A percentile compares a stretch with the other conserved stretches of the same genome.
phyloP scores from a whole-genome alignment of 306 rosid species.

The Pyrus communis region DNA sequence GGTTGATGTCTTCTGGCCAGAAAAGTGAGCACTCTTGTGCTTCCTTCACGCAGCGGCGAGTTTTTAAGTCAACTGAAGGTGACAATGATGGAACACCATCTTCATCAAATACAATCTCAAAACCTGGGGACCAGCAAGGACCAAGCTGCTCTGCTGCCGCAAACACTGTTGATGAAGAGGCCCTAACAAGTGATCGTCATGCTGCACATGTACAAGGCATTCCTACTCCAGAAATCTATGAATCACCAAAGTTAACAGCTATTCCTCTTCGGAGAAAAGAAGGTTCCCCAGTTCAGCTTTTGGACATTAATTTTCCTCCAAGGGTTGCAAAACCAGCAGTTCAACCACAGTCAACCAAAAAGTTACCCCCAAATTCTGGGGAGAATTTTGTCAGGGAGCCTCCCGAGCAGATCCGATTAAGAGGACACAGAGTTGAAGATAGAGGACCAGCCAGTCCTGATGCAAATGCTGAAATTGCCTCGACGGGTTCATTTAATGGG shows the following conservation, averaged over 20 bases:
- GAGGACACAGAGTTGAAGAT: slow-evolving; percentile 31
- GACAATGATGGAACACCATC: slow-evolving; percentile 68
- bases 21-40: slow-evolving; percentile 89
- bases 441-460: slow-evolving; percentile 20
- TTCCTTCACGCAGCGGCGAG: slow-evolving; percentile 73
- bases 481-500: slow-evolving; percentile 73
- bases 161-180: slow-evolving; percentile 57
- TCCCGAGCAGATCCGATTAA: slow-evolving; percentile 32
- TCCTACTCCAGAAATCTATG: slow-evolving; percentile 95
- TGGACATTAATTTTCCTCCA: slow-evolving; percentile 93
- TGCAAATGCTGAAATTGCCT: slow-evolving; percentile 49
- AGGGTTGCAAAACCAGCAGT: slow-evolving; percentile 35
- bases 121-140: slow-evolving; percentile 43
- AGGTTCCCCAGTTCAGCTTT: slow-evolving; percentile 52
- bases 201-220: slow-evolving; percentile 73
- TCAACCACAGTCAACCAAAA: slow-evolving; percentile 28
- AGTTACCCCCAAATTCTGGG: slow-evolving; percentile 29
- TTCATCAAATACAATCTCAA: slow-evolving; percentile 52
- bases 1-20: slow-evolving; percentile 77
- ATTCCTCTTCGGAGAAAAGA: slow-evolving; percentile 55
- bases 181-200: slow-evolving; percentile 29
- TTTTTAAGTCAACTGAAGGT: slow-evolving; percentile 70
- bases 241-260: slow-evolving; percentile 77
- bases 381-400: slow-evolving; percentile 32
- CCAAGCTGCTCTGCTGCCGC: slow-evolving; percentile 46